phyloP scores from a whole-genome alignment of 768 basidiomycete species.

The Boletus subparvulus region DNA sequence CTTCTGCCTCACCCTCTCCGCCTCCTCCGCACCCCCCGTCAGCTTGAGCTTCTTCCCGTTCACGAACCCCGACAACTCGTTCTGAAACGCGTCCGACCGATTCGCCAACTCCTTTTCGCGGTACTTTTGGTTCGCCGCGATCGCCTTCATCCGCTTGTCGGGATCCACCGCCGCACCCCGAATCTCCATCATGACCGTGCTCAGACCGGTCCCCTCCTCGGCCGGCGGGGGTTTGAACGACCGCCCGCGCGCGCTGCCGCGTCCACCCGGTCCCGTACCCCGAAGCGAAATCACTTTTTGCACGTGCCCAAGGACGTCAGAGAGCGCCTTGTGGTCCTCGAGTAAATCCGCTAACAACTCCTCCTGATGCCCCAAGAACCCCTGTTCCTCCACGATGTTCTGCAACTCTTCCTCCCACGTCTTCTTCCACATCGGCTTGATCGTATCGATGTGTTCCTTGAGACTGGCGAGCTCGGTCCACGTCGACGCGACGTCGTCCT shows the following conservation, averaged over 20 bases:
- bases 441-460: constrained; percentile 79
- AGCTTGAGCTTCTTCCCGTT: constrained; percentile 84
- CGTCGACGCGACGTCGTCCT: constrained; percentile 66
- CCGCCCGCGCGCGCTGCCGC: constrained; percentile 39
- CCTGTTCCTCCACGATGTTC: constrained; percentile 96
- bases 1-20: constrained; percentile 82
- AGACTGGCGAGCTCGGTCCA: constrained; percentile 72
- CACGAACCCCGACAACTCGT: constrained; percentile 86
- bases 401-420: constrained; percentile 97
- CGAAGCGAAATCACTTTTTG: constrained; percentile 82
- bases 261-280: constrained; percentile 41
- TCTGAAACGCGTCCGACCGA: constrained; percentile 79
- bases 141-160: constrained; percentile 84
- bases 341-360: constrained; percentile 85
- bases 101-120: constrained; percentile 73
- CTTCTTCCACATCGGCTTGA: constrained; percentile 98
- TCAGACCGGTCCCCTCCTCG: constrained; percentile 68
- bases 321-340: constrained; percentile 90
- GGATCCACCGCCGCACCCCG: constrained; percentile 80
- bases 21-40: constrained; percentile 94
- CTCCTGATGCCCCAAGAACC: constrained; percentile 89
- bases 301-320: constrained; percentile 85
- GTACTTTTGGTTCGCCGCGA: constrained; percentile 82
- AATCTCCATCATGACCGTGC: constrained; percentile 89
- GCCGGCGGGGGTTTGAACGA: constrained; percentile 59